A percentile compares a stretch with the other conserved stretches of the same genome.
These are phyloP conservation scores for Fraxinus baroniana DNA, from an alignment of 305 asterid species.

Conservation along the genomic window DNA sequence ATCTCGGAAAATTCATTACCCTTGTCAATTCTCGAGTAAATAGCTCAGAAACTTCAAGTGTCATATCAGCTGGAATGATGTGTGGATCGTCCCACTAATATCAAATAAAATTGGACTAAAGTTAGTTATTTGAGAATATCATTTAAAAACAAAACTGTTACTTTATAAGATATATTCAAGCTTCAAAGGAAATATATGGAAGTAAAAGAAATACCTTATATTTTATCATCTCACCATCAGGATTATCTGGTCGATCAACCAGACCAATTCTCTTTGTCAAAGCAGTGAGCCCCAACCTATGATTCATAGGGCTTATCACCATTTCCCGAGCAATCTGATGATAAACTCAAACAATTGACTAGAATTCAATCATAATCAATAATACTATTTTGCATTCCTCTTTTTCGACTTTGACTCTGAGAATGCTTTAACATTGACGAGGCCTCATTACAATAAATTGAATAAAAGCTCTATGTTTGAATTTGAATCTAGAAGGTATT, in stretches of 20 bases:
- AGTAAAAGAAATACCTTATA: slow-evolving; percentile 52
- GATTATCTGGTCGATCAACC: slow-evolving; percentile 73
- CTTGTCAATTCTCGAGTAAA: slow-evolving; percentile 87
- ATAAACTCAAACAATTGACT: slow-evolving; percentile 11
- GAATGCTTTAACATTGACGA: neutral
- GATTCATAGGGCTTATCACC: slow-evolving; percentile 93
- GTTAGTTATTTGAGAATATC: slow-evolving; percentile 20
- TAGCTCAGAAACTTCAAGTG: slow-evolving; percentile 92
- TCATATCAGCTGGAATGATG: slow-evolving; percentile 82
- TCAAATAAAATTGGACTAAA: slow-evolving; percentile 28
- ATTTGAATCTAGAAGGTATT: slow-evolving; percentile 18
- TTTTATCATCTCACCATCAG: slow-evolving; percentile 79
- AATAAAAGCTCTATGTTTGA: neutral
- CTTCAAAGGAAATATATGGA: neutral
- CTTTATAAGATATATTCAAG: slow-evolving; percentile 10
- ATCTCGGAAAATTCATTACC: slow-evolving; percentile 48
- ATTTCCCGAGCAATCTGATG: slow-evolving; percentile 95
- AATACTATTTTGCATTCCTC: neutral
- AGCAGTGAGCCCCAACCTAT: slow-evolving; percentile 87
- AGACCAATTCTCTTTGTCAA: slow-evolving; percentile 79
- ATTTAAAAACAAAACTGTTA: slow-evolving; percentile 20
- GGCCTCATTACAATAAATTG: neutral
- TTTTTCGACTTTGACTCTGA: slow-evolving; percentile 5
- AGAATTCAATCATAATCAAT: slow-evolving; percentile 11
- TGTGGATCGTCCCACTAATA: slow-evolving; percentile 94